Evolutionary conservation across 345 rosid genomes (phyloP).

Genomic region (Lagerstroemia speciosa): DNA sequence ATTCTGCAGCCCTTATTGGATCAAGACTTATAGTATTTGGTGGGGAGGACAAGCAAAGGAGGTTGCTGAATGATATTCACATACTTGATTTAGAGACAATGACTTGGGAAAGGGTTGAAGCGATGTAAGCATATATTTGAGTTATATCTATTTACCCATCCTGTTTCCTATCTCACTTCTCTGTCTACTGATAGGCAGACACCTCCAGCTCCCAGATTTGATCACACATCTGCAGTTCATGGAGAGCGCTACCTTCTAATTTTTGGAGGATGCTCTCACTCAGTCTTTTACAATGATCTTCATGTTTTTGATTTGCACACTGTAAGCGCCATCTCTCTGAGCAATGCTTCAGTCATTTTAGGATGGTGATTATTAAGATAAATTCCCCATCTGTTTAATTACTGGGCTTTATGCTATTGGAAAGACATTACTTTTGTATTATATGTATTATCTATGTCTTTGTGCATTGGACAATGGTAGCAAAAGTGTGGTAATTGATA

Average conservation of each 20-base stretch:
- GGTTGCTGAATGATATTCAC: conserved; percentile 69
- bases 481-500: neutral
- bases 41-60: conserved; percentile 80
- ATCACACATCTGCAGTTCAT: conserved; percentile 80
- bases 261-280: conserved; percentile 97
- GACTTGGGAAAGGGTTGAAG: conserved; percentile 69
- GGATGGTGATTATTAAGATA: conserved; percentile 1
- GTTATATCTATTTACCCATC: conserved; percentile 1
- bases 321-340: conserved; percentile 33
- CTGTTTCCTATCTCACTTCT: conserved; percentile 17
- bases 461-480: neutral
- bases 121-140: conserved; percentile 46
- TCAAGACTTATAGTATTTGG: conserved; percentile 75
- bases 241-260: conserved; percentile 69
- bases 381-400: neutral
- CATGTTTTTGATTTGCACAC: conserved; percentile 84
- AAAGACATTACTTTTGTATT: neutral
- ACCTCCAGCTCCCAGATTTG: conserved; percentile 94
- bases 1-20: conserved; percentile 74
- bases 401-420: neutral
- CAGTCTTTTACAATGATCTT: conserved; percentile 84
- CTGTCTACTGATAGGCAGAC: conserved; percentile 65
- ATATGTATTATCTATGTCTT: neutral
- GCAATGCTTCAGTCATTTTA: neutral
- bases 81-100: conserved; percentile 71